Evolutionary conservation across 2,329 filamentous ascomycete species (phyloP).

Genomic region (Pseudopithomyces chartarum): DNA sequence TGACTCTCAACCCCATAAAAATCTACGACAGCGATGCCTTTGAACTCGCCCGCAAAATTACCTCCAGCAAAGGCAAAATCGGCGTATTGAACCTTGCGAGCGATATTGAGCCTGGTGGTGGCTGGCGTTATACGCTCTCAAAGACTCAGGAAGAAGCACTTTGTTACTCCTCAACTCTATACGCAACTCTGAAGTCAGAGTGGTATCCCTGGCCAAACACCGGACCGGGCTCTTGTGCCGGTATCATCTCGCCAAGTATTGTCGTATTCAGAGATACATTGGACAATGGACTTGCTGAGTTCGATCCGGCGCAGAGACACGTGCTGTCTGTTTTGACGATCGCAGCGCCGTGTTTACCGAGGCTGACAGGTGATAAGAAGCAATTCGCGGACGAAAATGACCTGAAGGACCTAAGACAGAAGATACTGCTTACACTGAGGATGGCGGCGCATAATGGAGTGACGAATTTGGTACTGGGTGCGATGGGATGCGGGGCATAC

Average conservation of each 20-base stretch:
- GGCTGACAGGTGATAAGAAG: slow-evolving; percentile 9
- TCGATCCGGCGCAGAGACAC: slow-evolving; percentile 14
- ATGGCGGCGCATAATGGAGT: slow-evolving; percentile 21
- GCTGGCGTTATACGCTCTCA: slow-evolving; percentile 27
- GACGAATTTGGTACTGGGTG: slow-evolving; percentile 25
- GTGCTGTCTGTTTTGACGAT: slow-evolving; percentile 26
- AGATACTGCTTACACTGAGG: slow-evolving; percentile 23
- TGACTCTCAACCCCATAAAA: slow-evolving; percentile 13
- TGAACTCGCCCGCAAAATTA: slow-evolving; percentile 19
- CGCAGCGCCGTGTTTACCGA: slow-evolving; percentile 20
- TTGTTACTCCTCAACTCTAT: slow-evolving; percentile 29
- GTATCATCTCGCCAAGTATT: slow-evolving; percentile 24
- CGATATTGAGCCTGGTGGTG: slow-evolving; percentile 23
- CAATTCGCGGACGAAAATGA: slow-evolving; percentile 15
- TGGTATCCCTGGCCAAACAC: slow-evolving; percentile 34
- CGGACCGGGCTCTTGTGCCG: slow-evolving; percentile 21
- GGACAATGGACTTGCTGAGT: slow-evolving; percentile 17
- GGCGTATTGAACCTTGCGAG: slow-evolving; percentile 29
- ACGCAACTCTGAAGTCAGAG: slow-evolving; percentile 20
- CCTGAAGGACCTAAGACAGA: slow-evolving; percentile 20
- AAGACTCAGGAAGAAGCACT: slow-evolving; percentile 29
- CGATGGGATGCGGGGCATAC: slow-evolving; percentile 32
- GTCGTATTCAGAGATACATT: slow-evolving; percentile 29
- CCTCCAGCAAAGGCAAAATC: slow-evolving; percentile 10
- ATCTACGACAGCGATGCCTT: slow-evolving; percentile 26